Conservation (phyloP, 208 protist genomes). For the Crithidia brevicula region DNA sequence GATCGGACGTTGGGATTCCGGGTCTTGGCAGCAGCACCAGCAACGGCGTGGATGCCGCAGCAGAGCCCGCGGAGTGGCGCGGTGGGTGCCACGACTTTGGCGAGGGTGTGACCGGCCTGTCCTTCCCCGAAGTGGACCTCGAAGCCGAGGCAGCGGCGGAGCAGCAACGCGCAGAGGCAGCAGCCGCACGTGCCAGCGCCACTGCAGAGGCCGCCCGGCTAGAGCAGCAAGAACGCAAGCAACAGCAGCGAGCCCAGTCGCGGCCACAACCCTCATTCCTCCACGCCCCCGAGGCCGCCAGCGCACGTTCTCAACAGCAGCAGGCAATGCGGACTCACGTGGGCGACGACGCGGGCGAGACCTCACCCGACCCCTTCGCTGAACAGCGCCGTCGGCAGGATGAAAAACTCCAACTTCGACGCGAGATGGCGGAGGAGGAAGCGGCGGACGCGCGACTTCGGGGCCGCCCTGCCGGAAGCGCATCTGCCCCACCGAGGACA, state of each 20-base stretch:
- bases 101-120: conserved; percentile 63
- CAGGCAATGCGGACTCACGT: too few relatives aligned
- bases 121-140: conserved; percentile 74
- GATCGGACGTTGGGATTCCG: too few relatives aligned
- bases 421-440: conserved; percentile 22
- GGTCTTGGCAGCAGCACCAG: background rate
- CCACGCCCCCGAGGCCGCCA: too few relatives aligned
- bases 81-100: conserved; percentile 70
- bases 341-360: too few relatives aligned
- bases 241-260: too few relatives aligned
- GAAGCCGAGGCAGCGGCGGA: conserved; percentile 36
- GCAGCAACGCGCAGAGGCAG: conserved; percentile 12
- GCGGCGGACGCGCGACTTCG: conserved; percentile 2
- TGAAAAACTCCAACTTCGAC: conserved; percentile 15
- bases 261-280: too few relatives aligned
- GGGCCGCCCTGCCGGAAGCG: too few relatives aligned
- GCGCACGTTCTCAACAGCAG: too few relatives aligned
- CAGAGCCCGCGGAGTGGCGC: background rate
- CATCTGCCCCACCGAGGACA: background rate
- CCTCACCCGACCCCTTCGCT: background rate
- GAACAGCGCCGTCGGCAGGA: conserved; percentile 15
- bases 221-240: conserved; percentile 19
- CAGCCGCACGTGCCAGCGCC: conserved; percentile 11
- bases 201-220: conserved; percentile 7
- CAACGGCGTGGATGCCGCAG: background rate